Percentiles rank a stretch among this genome's conserved stretches.
Conservation (phyloP, 2,329 filamentous ascomycete species). For the Fusarium mangiferae region DNA sequence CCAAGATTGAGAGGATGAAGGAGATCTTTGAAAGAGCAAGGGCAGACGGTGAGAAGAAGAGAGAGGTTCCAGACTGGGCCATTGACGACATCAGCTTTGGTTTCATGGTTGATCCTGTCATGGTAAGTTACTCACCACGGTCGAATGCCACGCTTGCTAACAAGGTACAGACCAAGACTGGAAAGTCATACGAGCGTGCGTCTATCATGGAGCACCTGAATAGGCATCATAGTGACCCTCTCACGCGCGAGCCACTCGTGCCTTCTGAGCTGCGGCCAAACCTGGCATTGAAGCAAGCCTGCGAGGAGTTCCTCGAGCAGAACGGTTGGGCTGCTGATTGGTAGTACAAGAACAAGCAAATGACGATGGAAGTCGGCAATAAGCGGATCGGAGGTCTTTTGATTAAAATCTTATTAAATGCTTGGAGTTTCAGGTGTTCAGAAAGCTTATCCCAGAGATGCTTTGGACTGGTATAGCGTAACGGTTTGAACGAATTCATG, state of each 20-base stretch:
- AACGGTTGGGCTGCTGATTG: conserved; percentile 96
- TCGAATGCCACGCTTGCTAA: conserved; percentile 3
- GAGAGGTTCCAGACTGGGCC: conserved; percentile 78
- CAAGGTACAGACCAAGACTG: conserved; percentile 74
- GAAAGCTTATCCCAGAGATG: background rate
- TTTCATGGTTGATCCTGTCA: conserved; percentile 77
- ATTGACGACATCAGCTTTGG: conserved; percentile 81
- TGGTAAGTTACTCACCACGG: conserved; percentile 54
- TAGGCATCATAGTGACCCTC: conserved; percentile 78
- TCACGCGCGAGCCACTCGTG: conserved; percentile 80
- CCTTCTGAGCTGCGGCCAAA: conserved; percentile 82
- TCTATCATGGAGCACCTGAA: conserved; percentile 88
- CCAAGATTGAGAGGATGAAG: conserved; percentile 57
- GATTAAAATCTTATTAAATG: background rate
- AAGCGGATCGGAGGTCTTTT: background rate
- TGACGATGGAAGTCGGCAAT: background rate
- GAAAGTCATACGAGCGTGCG: conserved; percentile 88
- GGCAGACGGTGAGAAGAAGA: conserved; percentile 54
- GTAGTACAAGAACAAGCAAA: conserved; percentile 56
- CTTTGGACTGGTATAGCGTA: conserved; percentile 11
- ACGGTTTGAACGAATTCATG: conserved; percentile 11
- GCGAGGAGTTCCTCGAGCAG: conserved; percentile 83
- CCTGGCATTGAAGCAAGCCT: conserved; percentile 81
- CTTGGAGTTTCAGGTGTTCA: conserved; percentile 14
- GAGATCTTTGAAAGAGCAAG: conserved; percentile 65